Percentiles rank a stretch among this genome's conserved stretches.
Conservation (phyloP, 2,329 filamentous ascomycete species). For the Aspergillus melleus region DNA sequence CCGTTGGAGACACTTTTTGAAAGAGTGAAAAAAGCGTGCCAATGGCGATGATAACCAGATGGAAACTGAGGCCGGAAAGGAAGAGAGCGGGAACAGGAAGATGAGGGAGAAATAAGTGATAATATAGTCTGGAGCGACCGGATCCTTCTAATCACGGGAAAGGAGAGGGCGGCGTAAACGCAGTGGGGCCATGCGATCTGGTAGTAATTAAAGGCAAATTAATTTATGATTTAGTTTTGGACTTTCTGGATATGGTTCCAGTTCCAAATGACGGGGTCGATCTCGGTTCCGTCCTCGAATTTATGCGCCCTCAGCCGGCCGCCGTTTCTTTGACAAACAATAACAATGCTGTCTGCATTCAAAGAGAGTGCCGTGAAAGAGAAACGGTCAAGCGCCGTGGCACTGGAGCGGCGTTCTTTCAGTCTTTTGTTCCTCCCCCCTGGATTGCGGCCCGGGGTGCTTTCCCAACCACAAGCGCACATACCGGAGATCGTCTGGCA, state of each 20-base stretch:
- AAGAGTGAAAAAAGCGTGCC: constrained; percentile 32
- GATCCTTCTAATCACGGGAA: constrained; percentile 13
- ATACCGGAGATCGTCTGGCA: constrained; percentile 8
- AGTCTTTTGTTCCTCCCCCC: neutral
- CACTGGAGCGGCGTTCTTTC: neutral
- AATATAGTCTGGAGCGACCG: constrained; percentile 15
- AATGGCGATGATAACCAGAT: constrained; percentile 20
- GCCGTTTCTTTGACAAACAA: neutral
- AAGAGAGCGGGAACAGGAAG: constrained; percentile 19
- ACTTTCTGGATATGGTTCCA: no score
- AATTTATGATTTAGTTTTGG: neutral
- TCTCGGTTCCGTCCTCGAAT: neutral
- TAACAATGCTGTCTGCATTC: neutral
- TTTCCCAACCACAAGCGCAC: constrained; percentile 6
- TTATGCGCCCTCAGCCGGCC: neutral
- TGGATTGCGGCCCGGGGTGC: neutral
- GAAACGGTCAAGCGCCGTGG: neutral
- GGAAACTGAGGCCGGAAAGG: constrained; percentile 15
- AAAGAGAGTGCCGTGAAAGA: neutral
- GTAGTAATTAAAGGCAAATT: constrained; percentile 22
- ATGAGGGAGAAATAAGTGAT: constrained; percentile 17
- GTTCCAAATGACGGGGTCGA: no score
- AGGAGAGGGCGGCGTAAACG: constrained; percentile 9
- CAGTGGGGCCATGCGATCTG: constrained; percentile 22
- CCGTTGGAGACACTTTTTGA: constrained; percentile 31